Percentiles rank a stretch among this genome's conserved stretches.
Conservation (phyloP, 2,329 filamentous ascomycete species). For the Ceratocystis smalleyi region DNA sequence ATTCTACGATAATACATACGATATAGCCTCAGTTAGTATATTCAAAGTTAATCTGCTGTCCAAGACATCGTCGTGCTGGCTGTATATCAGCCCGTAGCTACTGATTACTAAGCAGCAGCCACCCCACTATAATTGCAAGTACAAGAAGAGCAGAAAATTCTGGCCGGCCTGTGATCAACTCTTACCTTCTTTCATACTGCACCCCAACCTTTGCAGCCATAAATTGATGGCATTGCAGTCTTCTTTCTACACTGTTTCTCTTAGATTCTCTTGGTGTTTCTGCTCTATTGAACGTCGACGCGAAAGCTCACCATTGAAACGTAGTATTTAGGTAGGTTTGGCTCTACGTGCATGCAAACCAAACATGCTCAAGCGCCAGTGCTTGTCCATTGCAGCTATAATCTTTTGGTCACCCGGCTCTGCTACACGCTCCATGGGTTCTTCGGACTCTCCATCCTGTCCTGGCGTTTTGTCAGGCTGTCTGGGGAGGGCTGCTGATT, state of each 20-base stretch:
- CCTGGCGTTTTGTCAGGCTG: constrained; percentile 13
- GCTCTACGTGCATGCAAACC: not conserved
- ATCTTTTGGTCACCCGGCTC: constrained; percentile 16
- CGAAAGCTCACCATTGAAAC: not conserved
- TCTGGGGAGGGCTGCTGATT: constrained; percentile 13
- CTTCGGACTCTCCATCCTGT: constrained; percentile 12
- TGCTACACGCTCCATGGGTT: constrained; percentile 16
- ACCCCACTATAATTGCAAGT: not conserved
- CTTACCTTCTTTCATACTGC: not conserved
- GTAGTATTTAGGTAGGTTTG: not conserved
- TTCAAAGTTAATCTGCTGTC: not conserved
- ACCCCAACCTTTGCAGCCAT: not conserved
- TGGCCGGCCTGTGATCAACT: not conserved
- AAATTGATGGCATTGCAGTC: not conserved
- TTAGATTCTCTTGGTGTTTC: not conserved
- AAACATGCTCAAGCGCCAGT: not conserved
- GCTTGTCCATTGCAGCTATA: constrained; percentile 7
- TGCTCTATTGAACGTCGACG: not conserved
- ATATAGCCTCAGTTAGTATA: not conserved
- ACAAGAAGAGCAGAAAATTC: constrained; percentile 1
- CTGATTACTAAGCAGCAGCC: not conserved
- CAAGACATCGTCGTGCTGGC: not conserved
- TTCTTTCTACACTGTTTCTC: not conserved
- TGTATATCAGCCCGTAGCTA: not conserved
- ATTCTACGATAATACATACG: not conserved